Evolutionary conservation across 352 stramenopile species (phyloP), one percentile per base, ranked within the genome.

Genomic region (Pythium grandisporangium): DNA sequence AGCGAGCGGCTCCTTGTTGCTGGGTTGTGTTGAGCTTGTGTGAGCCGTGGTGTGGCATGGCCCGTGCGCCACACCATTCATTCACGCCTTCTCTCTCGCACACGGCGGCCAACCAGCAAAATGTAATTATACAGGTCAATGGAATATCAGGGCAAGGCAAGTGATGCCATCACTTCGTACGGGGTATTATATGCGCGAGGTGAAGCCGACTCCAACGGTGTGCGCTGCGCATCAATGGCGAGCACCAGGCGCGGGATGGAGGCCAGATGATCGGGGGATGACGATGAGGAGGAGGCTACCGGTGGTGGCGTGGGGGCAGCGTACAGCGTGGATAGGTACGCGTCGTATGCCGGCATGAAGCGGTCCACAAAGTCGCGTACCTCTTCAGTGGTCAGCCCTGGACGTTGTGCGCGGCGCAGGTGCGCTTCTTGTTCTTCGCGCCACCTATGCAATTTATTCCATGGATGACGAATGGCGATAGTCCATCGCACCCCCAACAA

Each of bases 321-420:
- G 61, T 94, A 92, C 30, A 94, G 55, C 0, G 26, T 51, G 13
- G 56, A 46, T 13, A 90, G 44, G 43, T 91, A 94, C 8, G 66
- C 58, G 24, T 78, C 59, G 61, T 94, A 94, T 20, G 71, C 61
- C 11, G 82, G 79, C 74, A 94, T 88, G 53, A 86, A 94, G 49
- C 82, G 77, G 45, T 92, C 74, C 32, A 94, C 73, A 56, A 94
- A 94, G 58, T 90, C 77, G 24, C 66, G 65, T 34, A 94, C 74
- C 51, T 91, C 56, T 25, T 64, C 60, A 11, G 61, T 33, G 3
- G 69, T 78, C 43, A 92, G 64, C 13, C 71, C 74, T 33, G 74
- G 66, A 33, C 84, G 86, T 25, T 58, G 66, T 4, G 70, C 61
- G 19, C 56, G 51, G 6, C 80, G 67, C 38, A 93, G 47, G 6